phyloP scores from a whole-genome alignment of 1,284 basidiomycete genomes.

The Malassezia pachydermatis region DNA sequence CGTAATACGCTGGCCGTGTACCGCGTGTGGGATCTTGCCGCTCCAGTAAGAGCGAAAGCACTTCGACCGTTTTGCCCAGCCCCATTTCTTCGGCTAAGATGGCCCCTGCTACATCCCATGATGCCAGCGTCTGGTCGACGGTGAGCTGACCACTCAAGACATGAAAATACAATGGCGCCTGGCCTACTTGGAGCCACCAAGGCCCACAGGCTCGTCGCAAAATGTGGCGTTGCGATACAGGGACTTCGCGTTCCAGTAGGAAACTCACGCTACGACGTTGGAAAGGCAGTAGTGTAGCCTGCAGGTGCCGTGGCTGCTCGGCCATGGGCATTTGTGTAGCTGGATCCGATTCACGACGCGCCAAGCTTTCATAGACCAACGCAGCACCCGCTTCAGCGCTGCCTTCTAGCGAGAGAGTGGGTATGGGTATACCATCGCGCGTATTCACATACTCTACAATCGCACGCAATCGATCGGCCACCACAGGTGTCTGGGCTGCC shows the following conservation, averaged over 20 bases:
- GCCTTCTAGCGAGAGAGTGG: not conserved
- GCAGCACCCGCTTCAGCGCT: slow-evolving; percentile 13
- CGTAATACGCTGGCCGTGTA: slow-evolving; percentile 21
- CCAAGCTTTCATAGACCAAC: slow-evolving; percentile 28
- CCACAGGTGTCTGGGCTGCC: not conserved
- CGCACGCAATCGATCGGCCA: not conserved
- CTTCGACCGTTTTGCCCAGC: slow-evolving; percentile 50
- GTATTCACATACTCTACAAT: not conserved
- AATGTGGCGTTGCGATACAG: slow-evolving; percentile 1
- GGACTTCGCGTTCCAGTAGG: slow-evolving; percentile 35
- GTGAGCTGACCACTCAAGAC: slow-evolving; percentile 27
- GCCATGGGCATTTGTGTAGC: slow-evolving; percentile 14
- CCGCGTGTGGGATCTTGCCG: not conserved
- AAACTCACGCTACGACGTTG: slow-evolving; percentile 35
- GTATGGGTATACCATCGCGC: not conserved
- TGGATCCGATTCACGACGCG: slow-evolving; percentile 12
- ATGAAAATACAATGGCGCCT: slow-evolving; percentile 24
- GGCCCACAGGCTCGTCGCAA: slow-evolving; percentile 24
- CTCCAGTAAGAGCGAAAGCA: slow-evolving; percentile 43
- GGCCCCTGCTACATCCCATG: slow-evolving; percentile 25
- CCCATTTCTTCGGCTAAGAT: slow-evolving; percentile 49
- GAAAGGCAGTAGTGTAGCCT: slow-evolving; percentile 33
- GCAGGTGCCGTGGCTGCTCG: slow-evolving; percentile 26
- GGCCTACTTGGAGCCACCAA: slow-evolving; percentile 28
- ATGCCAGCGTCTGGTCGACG: slow-evolving; percentile 8